These are phyloP conservation scores for Wallacemonas sp. DNA, from an alignment of 208 protist species.

Conservation along the genomic window DNA sequence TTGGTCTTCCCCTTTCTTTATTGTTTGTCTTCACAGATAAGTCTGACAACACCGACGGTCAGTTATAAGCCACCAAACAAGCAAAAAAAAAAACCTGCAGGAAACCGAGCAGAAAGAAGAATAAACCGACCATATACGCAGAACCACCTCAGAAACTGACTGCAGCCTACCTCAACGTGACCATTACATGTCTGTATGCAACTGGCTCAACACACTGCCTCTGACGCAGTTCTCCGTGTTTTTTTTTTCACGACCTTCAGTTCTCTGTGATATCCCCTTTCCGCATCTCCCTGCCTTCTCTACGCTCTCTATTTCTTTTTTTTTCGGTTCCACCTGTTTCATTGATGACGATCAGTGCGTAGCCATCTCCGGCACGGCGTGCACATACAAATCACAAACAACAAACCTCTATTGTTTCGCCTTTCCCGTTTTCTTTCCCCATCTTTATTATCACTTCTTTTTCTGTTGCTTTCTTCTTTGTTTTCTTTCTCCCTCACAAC, in stretches of 20 bases:
- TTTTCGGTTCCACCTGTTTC: no score
- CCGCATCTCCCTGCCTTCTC: neutral
- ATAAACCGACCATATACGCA: neutral
- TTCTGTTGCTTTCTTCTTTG: neutral
- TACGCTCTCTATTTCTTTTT: neutral
- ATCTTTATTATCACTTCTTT: neutral
- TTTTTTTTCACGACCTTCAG: no score
- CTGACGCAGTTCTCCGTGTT: no score
- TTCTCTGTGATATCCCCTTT: no score
- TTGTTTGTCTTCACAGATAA: neutral
- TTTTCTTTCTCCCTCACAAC: neutral
- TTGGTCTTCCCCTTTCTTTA: neutral
- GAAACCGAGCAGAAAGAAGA: neutral
- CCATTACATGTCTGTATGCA: no score
- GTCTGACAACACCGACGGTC: neutral
- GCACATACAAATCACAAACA: neutral
- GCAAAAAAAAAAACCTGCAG: neutral
- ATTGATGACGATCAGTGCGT: no score
- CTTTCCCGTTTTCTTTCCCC: constrained; percentile 1
- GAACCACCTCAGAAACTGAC: no score
- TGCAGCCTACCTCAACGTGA: no score
- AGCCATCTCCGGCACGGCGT: no score
- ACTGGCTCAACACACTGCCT: no score
- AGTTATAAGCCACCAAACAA: neutral
- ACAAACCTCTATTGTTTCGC: neutral